A percentile compares a stretch with the other conserved stretches of the same genome.
phyloP scores from a whole-genome alignment of 768 basidiomycete species.

The Phanerochaete sordida region DNA sequence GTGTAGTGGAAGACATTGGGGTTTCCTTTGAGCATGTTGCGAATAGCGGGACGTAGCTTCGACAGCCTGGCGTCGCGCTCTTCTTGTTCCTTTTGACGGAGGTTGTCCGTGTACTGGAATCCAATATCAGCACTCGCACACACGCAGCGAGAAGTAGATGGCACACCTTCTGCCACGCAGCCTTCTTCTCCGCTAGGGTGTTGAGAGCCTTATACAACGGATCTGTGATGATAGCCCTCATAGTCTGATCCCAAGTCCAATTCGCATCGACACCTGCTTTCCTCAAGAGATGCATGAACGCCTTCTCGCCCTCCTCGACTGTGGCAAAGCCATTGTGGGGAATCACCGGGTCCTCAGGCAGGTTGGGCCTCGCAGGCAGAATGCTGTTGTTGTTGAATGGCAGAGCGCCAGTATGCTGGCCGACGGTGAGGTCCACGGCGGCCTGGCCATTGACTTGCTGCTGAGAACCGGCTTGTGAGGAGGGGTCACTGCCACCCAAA shows the following conservation, averaged over 20 bases:
- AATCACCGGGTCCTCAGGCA: slow-evolving; percentile 85
- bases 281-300: slow-evolving; percentile 85
- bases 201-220: slow-evolving; percentile 93
- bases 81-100: slow-evolving; percentile 81
- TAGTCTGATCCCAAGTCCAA: slow-evolving; percentile 98
- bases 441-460: slow-evolving; percentile 35
- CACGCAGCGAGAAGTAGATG: neutral
- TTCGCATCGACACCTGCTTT: slow-evolving; percentile 87
- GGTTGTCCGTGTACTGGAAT: slow-evolving; percentile 67
- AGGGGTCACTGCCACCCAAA: slow-evolving; percentile 49
- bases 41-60: slow-evolving; percentile 81
- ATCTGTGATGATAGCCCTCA: slow-evolving; percentile 97
- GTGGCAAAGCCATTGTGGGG: slow-evolving; percentile 89
- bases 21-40: slow-evolving; percentile 83
- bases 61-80: slow-evolving; percentile 80
- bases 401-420: slow-evolving; percentile 49
- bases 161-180: slow-evolving; percentile 87
- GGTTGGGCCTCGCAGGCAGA: slow-evolving; percentile 70
- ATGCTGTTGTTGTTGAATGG: slow-evolving; percentile 60
- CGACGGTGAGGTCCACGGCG: slow-evolving; percentile 42
- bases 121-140: neutral
- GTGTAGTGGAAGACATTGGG: slow-evolving; percentile 90
- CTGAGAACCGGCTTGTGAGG: slow-evolving; percentile 39
- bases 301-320: slow-evolving; percentile 88
- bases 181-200: slow-evolving; percentile 92